Evolutionary conservation across 2,329 filamentous ascomycete species (phyloP).

Genomic region (Bimuria novae-zelandiae): DNA sequence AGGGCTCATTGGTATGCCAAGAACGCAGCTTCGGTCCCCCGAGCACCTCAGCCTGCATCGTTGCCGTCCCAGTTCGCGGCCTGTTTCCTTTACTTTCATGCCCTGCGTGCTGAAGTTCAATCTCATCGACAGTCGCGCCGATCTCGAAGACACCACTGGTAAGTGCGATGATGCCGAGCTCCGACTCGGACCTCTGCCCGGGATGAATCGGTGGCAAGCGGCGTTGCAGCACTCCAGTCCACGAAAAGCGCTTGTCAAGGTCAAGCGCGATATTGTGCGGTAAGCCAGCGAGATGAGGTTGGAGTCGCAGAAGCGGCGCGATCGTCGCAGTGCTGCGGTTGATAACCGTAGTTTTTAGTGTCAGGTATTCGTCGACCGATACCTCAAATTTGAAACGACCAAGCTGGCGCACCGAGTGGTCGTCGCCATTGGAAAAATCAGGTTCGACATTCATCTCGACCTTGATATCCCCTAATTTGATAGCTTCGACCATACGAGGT

Average conservation of each 20-base stretch:
- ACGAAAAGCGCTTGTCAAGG: slow-evolving; percentile 78
- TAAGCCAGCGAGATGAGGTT: slow-evolving; percentile 76
- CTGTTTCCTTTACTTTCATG: slow-evolving; percentile 22
- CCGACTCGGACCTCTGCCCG: slow-evolving; percentile 63
- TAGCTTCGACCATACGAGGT: slow-evolving; percentile 78
- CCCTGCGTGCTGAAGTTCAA: slow-evolving; percentile 54
- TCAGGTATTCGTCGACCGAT: slow-evolving; percentile 67
- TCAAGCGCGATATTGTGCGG: slow-evolving; percentile 75
- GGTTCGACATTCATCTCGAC: slow-evolving; percentile 59
- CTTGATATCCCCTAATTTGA: slow-evolving; percentile 76
- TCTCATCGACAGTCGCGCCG: slow-evolving; percentile 79
- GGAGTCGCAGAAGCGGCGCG: slow-evolving; percentile 72
- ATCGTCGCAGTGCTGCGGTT: slow-evolving; percentile 74
- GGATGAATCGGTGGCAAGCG: slow-evolving; percentile 67
- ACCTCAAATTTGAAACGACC: slow-evolving; percentile 54
- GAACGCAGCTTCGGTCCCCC: slow-evolving; percentile 47
- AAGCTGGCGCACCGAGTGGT: slow-evolving; percentile 40
- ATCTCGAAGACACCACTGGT: slow-evolving; percentile 84
- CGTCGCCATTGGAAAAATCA: slow-evolving; percentile 19
- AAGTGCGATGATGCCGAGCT: slow-evolving; percentile 73
- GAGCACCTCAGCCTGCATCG: slow-evolving; percentile 32
- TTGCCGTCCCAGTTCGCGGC: slow-evolving; percentile 30
- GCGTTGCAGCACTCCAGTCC: slow-evolving; percentile 83
- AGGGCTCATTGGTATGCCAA: slow-evolving; percentile 53
- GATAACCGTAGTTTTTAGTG: slow-evolving; percentile 70